These are phyloP conservation scores for Lodderomyces beijingensis DNA, from an alignment of 1,139 yeast species.

Conservation along the genomic window DNA sequence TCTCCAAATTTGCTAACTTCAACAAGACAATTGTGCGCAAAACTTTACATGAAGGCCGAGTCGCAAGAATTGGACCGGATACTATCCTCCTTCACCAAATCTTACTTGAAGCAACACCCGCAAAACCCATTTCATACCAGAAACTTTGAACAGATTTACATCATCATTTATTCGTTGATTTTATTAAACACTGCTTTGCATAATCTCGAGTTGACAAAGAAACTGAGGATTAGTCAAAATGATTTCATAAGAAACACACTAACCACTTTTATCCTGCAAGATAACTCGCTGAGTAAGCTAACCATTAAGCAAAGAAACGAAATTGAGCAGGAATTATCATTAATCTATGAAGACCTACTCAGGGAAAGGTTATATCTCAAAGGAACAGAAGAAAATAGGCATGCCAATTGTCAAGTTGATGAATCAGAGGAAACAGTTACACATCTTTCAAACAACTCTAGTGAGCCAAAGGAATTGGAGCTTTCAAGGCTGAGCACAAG, in stretches of 20 bases:
- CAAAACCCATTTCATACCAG: constrained; percentile 45
- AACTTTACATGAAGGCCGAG: constrained; percentile 73
- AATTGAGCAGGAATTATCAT: constrained; percentile 42
- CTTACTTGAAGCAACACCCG: constrained; percentile 58
- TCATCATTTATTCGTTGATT: constrained; percentile 68
- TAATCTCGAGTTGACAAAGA: constrained; percentile 42
- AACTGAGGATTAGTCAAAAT: constrained; percentile 38
- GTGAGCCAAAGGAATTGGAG: constrained; percentile 1
- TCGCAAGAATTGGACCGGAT: constrained; percentile 79
- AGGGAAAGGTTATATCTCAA: constrained; percentile 40
- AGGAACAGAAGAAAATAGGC: constrained; percentile 1
- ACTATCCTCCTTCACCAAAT: constrained; percentile 62
- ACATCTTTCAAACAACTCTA: neutral
- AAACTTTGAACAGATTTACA: constrained; percentile 62
- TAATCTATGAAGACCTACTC: constrained; percentile 38
- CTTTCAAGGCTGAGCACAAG: constrained; percentile 31
- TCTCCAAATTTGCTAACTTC: constrained; percentile 48
- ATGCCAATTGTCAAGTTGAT: neutral
- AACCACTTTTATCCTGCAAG: constrained; percentile 38
- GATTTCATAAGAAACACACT: constrained; percentile 58
- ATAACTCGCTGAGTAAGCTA: constrained; percentile 26
- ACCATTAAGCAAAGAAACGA: constrained; percentile 37
- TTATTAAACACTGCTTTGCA: constrained; percentile 70
- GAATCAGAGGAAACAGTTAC: neutral
- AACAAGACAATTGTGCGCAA: constrained; percentile 58